phyloP scores from a whole-genome alignment of 2,329 filamentous ascomycete genomes.

The Colletotrichum lindemuthianum region DNA sequence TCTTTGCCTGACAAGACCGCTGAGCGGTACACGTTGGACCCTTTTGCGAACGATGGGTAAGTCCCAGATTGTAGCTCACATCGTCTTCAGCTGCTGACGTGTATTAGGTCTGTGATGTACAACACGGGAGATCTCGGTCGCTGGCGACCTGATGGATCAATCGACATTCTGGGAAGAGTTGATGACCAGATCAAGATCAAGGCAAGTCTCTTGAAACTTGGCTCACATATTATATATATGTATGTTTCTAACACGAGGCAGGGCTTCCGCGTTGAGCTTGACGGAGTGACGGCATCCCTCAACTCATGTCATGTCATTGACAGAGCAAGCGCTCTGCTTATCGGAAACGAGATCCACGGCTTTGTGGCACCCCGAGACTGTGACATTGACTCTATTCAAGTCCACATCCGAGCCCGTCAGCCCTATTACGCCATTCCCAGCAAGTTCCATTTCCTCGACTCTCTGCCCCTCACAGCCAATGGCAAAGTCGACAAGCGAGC shows the following conservation, averaged over 20 bases:
- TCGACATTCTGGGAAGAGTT: constrained; percentile 64
- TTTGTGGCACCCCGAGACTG: constrained; percentile 50
- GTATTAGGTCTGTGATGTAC: constrained; percentile 61
- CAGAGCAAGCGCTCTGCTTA: constrained; percentile 57
- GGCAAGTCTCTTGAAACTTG: not conserved
- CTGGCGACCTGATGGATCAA: constrained; percentile 62
- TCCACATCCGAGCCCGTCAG: constrained; percentile 52
- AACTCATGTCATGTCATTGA: constrained; percentile 56
- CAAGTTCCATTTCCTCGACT: constrained; percentile 52
- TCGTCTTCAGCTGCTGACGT: too few species aligned
- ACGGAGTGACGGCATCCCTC: constrained; percentile 62
- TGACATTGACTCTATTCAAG: constrained; percentile 49
- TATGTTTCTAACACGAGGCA: not conserved
- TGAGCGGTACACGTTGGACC: constrained; percentile 59
- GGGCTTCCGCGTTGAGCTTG: constrained; percentile 70
- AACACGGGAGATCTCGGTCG: constrained; percentile 69
- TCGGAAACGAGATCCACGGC: constrained; percentile 59
- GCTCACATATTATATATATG: not conserved
- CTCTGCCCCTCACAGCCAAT: constrained; percentile 62
- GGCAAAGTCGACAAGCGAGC: constrained; percentile 67
- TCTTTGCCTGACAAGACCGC: constrained; percentile 62
- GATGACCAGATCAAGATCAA: constrained; percentile 70
- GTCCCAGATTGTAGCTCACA: constrained; percentile 25
- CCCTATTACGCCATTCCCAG: constrained; percentile 67
- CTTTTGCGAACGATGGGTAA: constrained; percentile 62